Percentiles rank a stretch among this genome's conserved stretches.
Evolutionary conservation across 805 yeast species (phyloP).

Genomic region (Barnettozyma salicaria): DNA sequence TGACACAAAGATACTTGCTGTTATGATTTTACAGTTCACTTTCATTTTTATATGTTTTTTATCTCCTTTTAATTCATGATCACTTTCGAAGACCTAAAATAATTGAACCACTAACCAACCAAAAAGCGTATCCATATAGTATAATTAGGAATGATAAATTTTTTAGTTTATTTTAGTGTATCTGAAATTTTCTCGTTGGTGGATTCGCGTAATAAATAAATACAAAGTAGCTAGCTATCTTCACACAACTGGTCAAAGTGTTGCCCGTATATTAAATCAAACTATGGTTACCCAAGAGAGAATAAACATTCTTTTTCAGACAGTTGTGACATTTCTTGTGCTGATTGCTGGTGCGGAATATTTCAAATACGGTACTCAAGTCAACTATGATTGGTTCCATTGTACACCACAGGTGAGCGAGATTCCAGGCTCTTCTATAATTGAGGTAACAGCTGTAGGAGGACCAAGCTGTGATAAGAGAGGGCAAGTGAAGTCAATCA

Average conservation of each 20-base stretch:
- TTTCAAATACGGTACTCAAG: conserved; percentile 35
- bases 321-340: conserved; percentile 25
- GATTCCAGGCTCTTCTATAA: conserved; percentile 25
- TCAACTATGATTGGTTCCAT: conserved; percentile 40
- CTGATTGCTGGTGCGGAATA: conserved; percentile 38
- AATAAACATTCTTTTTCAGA: conserved; percentile 25
- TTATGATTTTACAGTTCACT: too few relatives aligned
- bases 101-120: too few relatives aligned
- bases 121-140: too few relatives aligned
- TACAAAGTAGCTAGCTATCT: too few relatives aligned
- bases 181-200: too few relatives aligned
- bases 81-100: too few relatives aligned
- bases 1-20: not conserved
- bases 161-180: too few relatives aligned
- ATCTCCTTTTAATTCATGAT: too few relatives aligned
- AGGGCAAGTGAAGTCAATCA: conserved; percentile 35
- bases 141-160: too few relatives aligned
- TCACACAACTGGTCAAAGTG: too few relatives aligned
- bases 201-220: too few relatives aligned
- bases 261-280: too few relatives aligned
- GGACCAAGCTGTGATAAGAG: conserved; percentile 41
- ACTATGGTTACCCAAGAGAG: conserved; percentile 16
- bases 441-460: conserved; percentile 33
- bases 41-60: not conserved
- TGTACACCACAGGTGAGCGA: conserved; percentile 32